Base-by-base conservation (phyloP, 768 basidiomycete species). In the Lentinus tigrinus region DNA sequence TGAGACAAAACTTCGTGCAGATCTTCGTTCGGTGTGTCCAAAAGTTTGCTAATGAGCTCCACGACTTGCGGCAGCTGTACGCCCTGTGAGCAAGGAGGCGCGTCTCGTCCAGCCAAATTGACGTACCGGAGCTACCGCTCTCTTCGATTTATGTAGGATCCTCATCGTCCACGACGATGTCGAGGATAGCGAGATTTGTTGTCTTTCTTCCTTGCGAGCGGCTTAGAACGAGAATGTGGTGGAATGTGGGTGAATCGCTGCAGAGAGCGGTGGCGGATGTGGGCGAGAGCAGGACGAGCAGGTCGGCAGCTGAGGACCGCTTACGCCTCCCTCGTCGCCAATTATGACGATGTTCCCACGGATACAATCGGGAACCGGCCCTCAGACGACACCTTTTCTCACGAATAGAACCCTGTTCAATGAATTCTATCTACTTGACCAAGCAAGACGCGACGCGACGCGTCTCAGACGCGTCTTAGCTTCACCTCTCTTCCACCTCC, bases 141-240 rank as follows among this genome's bases (percentile, higher is more conserved):
- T 88, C 85, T 90, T 93, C 48, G 89, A 84, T 79, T 89, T 89
- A 73, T 87, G 87, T 67, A 85, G 79, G 75, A 95, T 93, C 84
- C 89, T 93, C 93, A 95, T 95, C 53, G 36, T 61, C 57, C 59
- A 31, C 61, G 56, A 62, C 58, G 48, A 55, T 56, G 54, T 62
- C 52, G 53, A 39, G 53, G 58, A 56, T 52, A 4, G 27, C 14
- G 39, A 38, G 14, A 24, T 34, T 53, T 17, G 27, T 37, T 38
- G 38, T 16, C 27, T 26, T 31, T 46, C 27, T 19, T 6, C 23
- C 47, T 16, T 16, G 11, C 21, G 28, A 10, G 17, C 17, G 21
- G 19, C 40, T 5, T 27, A 26, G 47, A 16, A 50, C 51, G 34
- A 44, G 49, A 4, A 48, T 28, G 40, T 37, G 28, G 42, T 51